Conservation (phyloP, 1,139 yeast genomes). For the Petasospora rhodanensis region DNA sequence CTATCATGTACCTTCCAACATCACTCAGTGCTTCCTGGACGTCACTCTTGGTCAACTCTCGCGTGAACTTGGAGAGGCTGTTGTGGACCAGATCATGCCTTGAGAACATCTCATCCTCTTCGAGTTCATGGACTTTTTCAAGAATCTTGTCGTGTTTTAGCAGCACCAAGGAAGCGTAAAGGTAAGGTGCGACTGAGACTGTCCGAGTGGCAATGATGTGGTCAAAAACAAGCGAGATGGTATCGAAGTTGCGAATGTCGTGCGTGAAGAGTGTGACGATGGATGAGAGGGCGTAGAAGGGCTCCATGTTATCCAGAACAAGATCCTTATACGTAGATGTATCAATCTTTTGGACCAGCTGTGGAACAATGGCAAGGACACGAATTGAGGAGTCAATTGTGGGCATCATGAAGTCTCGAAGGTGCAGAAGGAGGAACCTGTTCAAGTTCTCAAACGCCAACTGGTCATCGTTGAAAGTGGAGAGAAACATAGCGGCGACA, state of each 20-base stretch:
- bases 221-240: conserved; percentile 59
- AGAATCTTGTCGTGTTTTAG: conserved; percentile 39
- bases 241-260: conserved; percentile 50
- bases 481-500: conserved; percentile 63
- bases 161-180: conserved; percentile 52
- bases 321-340: conserved; percentile 44
- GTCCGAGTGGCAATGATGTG: conserved; percentile 48
- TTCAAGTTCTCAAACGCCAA: conserved; percentile 43
- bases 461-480: conserved; percentile 46
- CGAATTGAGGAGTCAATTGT: conserved; percentile 61
- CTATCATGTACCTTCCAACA: background rate
- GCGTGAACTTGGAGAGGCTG: conserved; percentile 15
- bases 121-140: conserved; percentile 22
- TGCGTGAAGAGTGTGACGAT: conserved; percentile 78
- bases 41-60: conserved; percentile 3
- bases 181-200: conserved; percentile 41
- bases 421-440: conserved; percentile 51
- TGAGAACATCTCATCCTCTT: conserved; percentile 10
- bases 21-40: conserved; percentile 6
- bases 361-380: conserved; percentile 63
- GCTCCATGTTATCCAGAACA: conserved; percentile 42
- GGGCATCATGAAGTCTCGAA: conserved; percentile 83
- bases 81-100: conserved; percentile 19
- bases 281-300: conserved; percentile 69
- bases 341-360: conserved; percentile 50